Base-by-base conservation (phyloP, 148 eudicot genomes). In the Diospyros lotus region DNA sequence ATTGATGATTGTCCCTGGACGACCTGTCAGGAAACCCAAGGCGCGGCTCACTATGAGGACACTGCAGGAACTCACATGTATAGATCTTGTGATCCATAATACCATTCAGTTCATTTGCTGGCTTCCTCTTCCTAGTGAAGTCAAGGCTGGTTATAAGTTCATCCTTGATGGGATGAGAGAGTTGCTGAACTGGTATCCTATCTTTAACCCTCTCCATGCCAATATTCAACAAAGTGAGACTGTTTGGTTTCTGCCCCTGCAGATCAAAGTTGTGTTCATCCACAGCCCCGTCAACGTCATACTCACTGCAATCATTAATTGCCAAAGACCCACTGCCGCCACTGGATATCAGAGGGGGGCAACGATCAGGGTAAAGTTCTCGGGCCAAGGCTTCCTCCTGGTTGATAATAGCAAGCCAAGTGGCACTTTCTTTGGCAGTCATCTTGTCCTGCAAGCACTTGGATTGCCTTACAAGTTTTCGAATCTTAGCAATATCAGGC, bases 361-460 rank as follows among this genome's bases (percentile, higher is more conserved):
- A 80, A 4, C 66, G 69, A 73, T 82, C 68, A 28, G 88, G 88
- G 68, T 77, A 82, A 43, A 63, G 75, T 44, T 71, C 72, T 12
- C 80, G 78, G 43, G 77, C 82, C 38, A 85, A 48, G 2, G 73
- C 15, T 9, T 85, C 88, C 81, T 85, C 88, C 51, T 77, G 79
- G 72, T 75, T 77, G 56, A 85, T 58, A 56, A 85, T 80, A 2
- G 83, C 77, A 17, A 79, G 77, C 87, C 87, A 84, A 13, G 77
- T 84, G 55, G 87, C 73, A 66, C 76, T 84, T 79, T 84, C 87
- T 78, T 84, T 84, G 58, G 87, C 87, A 9, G 84, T 81, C 87
- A 84, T 84, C 80, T 84, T 84, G 69, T 84, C 87, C 50, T 84
- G 87, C 75, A 84, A 74, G 44, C 87, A 81, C 69, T 84, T 84